Percentiles rank a stretch among this genome's conserved stretches.
Conservation (phyloP, 768 basidiomycete species). For the Tephrocybe sp. region DNA sequence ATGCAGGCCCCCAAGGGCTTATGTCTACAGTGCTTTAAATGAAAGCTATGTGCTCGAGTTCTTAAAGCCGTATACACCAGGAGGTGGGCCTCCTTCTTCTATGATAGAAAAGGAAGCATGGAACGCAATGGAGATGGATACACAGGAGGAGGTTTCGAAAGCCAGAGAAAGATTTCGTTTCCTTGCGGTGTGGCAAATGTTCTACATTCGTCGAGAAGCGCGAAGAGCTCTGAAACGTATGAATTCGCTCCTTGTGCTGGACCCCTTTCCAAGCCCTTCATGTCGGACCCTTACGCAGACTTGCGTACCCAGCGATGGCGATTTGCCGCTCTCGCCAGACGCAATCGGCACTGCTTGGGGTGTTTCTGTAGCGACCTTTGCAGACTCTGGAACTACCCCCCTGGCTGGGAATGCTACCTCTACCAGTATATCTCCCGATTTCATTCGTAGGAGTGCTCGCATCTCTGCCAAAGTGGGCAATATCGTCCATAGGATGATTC, state of each 20-base stretch:
- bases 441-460: background rate
- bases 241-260: background rate
- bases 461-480: background rate
- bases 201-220: background rate
- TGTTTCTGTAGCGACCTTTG: background rate
- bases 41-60: background rate
- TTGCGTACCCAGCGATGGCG: background rate
- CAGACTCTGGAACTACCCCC: too few relatives aligned
- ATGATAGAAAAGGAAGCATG: background rate
- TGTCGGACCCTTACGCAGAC: background rate
- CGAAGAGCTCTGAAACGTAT: slow-evolving; percentile 3
- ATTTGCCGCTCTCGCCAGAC: background rate
- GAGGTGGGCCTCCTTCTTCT: background rate
- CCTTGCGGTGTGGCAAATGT: slow-evolving; percentile 13
- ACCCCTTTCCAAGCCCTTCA: background rate
- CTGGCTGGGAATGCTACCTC: background rate
- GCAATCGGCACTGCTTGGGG: background rate
- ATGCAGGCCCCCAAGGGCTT: background rate
- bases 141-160: background rate
- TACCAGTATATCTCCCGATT: background rate
- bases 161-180: background rate
- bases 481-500: too few relatives aligned
- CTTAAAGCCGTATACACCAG: background rate
- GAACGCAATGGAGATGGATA: background rate
- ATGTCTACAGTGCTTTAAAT: background rate